Evolutionary conservation across 2,329 filamentous ascomycete species (phyloP), one percentile per base, ranked within the genome.

Genomic region (Lizonia empirigonia): DNA sequence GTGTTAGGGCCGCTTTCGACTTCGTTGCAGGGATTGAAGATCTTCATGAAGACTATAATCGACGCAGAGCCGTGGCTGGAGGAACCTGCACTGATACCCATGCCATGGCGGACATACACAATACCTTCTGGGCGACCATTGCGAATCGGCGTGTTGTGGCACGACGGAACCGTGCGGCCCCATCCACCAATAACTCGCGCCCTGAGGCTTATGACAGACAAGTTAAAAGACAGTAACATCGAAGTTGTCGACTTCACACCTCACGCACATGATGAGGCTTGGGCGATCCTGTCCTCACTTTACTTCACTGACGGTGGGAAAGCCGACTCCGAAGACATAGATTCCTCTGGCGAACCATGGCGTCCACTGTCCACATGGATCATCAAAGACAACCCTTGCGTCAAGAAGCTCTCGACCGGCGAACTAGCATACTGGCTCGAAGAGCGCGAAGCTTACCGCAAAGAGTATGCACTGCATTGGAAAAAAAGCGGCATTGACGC

Each of bases 101-200:
- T 86, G 19, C 80, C 82, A 0, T 87, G 84, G 83, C 69, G 65
- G 23, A 33, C 78, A 6, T 56, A 60, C 39, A 33, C 44, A 7
- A 22, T 68, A n/a, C 59, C 64, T 7, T 38, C 36, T 50, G 50
- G 51, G 44, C 45, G 58, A 4, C 56, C 58, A 10, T 68, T 88
- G 19, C 81, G 76, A 34, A 74, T 90, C 44, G 86, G 76, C 4
- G 80, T 89, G 24, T 76, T 89, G 70, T 85, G 81, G 80, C 76
- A 86, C 67, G 87, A 90, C 64, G 82, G 80, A 8, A 77, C 85
- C 40, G 85, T 88, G 4, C 77, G 71, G 5, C 87, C 87, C 0
- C 87, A 88, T 42, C 86, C 87, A 2, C 87, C 87, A 0, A 78
- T 89, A 3, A 71, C 77, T 0, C 77, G 85, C 5, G 85, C 83